A percentile compares a stretch with the other conserved stretches of the same genome.
phyloP scores from a whole-genome alignment of 371 early-diverging fungal genomes.

The Mortierella sp. region DNA sequence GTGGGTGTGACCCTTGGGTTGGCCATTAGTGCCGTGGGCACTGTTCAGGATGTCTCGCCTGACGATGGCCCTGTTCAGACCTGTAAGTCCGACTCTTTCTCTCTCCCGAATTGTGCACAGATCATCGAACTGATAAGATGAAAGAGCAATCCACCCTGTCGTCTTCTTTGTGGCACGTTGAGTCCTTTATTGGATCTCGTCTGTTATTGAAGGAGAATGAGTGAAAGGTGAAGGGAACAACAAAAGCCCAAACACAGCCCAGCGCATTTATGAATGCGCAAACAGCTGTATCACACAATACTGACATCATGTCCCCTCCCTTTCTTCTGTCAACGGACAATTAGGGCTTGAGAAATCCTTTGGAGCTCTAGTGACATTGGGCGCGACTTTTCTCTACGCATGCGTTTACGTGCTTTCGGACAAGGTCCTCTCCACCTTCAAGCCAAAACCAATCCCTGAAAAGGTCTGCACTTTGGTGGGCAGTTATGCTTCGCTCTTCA shows the following conservation, averaged over 20 bases:
- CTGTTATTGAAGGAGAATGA: no score
- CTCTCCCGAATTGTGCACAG: no score
- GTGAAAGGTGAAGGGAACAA: no score
- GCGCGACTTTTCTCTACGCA: conserved; percentile 55
- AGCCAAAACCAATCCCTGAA: conserved; percentile 48
- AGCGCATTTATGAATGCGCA: no score
- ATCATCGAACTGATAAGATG: no score
- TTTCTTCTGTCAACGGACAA: no score
- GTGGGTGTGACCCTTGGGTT: conserved; percentile 74
- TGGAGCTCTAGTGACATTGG: conserved; percentile 54
- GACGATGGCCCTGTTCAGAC: conserved; percentile 34
- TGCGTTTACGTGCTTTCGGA: conserved; percentile 57
- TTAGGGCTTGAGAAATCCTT: conserved; percentile 52
- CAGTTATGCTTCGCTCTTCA: conserved; percentile 39
- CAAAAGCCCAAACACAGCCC: no score
- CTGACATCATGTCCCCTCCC: background rate
- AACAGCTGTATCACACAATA: no score
- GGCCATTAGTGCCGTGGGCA: conserved; percentile 69
- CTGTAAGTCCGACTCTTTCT: conserved; percentile 28
- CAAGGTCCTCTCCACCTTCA: conserved; percentile 40
- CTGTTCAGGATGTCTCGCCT: conserved; percentile 47
- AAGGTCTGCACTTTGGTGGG: conserved; percentile 56
- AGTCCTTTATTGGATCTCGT: conserved; percentile 9
- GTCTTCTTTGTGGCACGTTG: conserved; percentile 21
- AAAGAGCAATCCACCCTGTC: no score